These are phyloP conservation scores for Cyberlindnera maclurae DNA, from an alignment of 805 yeast species.

Conservation along the genomic window DNA sequence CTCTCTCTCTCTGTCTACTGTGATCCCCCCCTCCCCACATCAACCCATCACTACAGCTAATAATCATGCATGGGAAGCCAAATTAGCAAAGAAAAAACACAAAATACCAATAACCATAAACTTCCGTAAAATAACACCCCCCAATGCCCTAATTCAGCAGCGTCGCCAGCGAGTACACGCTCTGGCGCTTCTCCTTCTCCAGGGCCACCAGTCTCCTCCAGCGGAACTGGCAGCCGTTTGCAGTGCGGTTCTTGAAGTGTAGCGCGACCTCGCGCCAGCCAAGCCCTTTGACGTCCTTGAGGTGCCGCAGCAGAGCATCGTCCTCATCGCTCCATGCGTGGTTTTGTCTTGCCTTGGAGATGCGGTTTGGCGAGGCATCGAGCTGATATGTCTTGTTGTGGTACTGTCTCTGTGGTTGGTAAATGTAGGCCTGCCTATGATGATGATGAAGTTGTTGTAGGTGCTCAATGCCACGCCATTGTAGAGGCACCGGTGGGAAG, in stretches of 20 bases:
- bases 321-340: conserved; percentile 61
- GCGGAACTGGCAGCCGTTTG: conserved; percentile 71
- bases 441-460: conserved; percentile 7
- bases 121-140: too few relatives aligned
- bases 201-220: conserved; percentile 47
- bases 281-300: conserved; percentile 60
- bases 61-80: too few relatives aligned
- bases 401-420: not conserved
- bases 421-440: conserved; percentile 5
- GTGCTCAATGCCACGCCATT: not conserved
- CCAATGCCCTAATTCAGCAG: too few relatives aligned
- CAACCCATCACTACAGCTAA: too few relatives aligned
- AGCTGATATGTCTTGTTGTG: not conserved
- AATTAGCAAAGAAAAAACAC: too few relatives aligned
- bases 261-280: conserved; percentile 75
- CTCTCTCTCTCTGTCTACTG: too few relatives aligned
- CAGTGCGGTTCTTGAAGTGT: conserved; percentile 61
- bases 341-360: conserved; percentile 19
- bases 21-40: too few relatives aligned
- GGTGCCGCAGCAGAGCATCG: conserved; percentile 48
- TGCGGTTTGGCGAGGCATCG: not conserved
- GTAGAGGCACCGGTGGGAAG: conserved; percentile 13
- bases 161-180: too few relatives aligned
- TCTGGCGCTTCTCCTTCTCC: conserved; percentile 5
- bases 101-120: too few relatives aligned